A percentile compares a stretch with the other conserved stretches of the same genome.
Conservation (phyloP, 2,329 filamentous ascomycete species). For the Talaromyces sp. region DNA sequence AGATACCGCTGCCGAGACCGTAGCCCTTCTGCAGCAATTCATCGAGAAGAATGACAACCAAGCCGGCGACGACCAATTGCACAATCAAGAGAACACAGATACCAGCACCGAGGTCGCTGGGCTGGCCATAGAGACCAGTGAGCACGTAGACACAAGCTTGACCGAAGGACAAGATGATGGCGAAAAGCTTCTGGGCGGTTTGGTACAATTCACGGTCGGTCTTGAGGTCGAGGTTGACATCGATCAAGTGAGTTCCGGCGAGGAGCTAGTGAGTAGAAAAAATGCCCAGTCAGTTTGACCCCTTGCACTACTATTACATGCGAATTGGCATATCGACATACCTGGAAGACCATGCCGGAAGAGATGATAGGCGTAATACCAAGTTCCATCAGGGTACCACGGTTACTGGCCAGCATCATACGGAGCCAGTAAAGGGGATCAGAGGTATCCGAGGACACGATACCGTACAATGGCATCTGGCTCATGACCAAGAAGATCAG, state of each 20-base stretch:
- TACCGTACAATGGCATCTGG: slow-evolving; percentile 98
- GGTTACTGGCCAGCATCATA: slow-evolving; percentile 99
- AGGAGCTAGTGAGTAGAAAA: slow-evolving; percentile 56
- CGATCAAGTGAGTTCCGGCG: slow-evolving; percentile 97
- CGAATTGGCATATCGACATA: slow-evolving; percentile 21
- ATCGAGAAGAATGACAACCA: slow-evolving; percentile 98
- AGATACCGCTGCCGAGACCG: slow-evolving; percentile 96
- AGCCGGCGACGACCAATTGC: slow-evolving; percentile 92
- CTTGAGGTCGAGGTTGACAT: slow-evolving; percentile 99
- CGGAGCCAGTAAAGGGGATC: slow-evolving; percentile 99
- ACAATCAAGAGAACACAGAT: slow-evolving; percentile 98
- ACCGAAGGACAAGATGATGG: slow-evolving; percentile 94
- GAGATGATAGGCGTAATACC: slow-evolving; percentile 99
- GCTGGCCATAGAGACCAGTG: slow-evolving; percentile 94
- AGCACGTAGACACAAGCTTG: slow-evolving; percentile 98
- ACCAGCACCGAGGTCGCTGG: slow-evolving; percentile 92
- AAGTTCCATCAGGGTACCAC: slow-evolving; percentile 91
- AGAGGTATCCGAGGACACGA: slow-evolving; percentile 96
- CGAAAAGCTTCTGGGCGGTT: slow-evolving; percentile 97
- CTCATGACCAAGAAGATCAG: slow-evolving; percentile 99
- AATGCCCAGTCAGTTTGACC: background rate
- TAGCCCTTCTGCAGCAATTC: slow-evolving; percentile 99
- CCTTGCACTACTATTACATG: slow-evolving; percentile 14
- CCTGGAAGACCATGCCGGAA: slow-evolving; percentile 98
- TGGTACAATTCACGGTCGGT: slow-evolving; percentile 99